Conservation (phyloP, 768 basidiomycete genomes). For the Agrocybe praecox region DNA sequence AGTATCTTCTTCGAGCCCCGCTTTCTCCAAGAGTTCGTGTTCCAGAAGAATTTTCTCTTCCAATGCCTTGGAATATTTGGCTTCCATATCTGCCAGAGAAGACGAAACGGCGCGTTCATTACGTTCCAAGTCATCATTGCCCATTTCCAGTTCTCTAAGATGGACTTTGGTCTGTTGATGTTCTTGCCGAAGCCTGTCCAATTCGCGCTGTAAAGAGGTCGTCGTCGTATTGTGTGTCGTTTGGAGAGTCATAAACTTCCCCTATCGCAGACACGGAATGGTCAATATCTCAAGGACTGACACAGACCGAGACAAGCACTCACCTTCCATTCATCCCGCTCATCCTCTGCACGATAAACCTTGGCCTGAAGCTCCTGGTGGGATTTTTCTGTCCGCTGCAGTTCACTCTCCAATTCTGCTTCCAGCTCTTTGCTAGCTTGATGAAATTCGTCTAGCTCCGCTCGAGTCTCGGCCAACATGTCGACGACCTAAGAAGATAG, state of each 20-base stretch:
- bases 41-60: conserved; percentile 98
- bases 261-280: conserved; percentile 36
- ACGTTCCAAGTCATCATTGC: conserved; percentile 95
- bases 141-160: conserved; percentile 91
- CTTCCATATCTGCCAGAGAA: conserved; percentile 81
- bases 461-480: conserved; percentile 81
- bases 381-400: conserved; percentile 84
- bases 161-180: conserved; percentile 72
- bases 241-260: conserved; percentile 86
- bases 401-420: conserved; percentile 89
- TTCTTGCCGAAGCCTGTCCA: conserved; percentile 80
- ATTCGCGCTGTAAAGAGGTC: conserved; percentile 88
- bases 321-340: conserved; percentile 95
- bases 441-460: conserved; percentile 88
- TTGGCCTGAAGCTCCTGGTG: conserved; percentile 81
- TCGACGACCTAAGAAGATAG: conserved; percentile 56
- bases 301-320: conserved; percentile 21
- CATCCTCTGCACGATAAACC: conserved; percentile 67
- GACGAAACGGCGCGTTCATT: conserved; percentile 89
- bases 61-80: conserved; percentile 85
- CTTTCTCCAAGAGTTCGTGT: conserved; percentile 92
- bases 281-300: conserved; percentile 8
- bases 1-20: conserved; percentile 84
- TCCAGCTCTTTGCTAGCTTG: conserved; percentile 89
- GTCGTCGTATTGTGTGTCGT: conserved; percentile 90